A percentile compares a stretch with the other conserved stretches of the same genome.
Conservation (phyloP, 768 basidiomycete genomes). For the Amanita rubescens region DNA sequence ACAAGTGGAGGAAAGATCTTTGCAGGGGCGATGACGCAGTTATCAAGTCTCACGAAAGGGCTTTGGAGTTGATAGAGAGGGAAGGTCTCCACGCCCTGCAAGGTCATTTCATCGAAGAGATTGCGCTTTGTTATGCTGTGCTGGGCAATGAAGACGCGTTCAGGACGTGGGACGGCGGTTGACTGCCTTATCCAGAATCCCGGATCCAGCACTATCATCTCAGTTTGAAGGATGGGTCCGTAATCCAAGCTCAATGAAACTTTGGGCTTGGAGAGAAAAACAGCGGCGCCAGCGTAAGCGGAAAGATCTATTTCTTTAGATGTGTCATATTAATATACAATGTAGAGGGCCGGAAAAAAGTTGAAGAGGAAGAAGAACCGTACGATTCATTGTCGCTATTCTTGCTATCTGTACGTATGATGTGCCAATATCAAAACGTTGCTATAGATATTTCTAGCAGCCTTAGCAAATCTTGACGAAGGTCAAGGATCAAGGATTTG, state of each 20-base stretch:
- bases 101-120: constrained; percentile 34
- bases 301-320: too few relatives aligned
- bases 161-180: constrained; percentile 27
- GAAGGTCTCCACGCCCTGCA: constrained; percentile 36
- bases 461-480: too few relatives aligned
- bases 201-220: constrained; percentile 20
- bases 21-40: constrained; percentile 33
- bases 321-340: too few relatives aligned
- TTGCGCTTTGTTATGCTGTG: constrained; percentile 33
- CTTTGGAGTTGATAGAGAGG: constrained; percentile 31
- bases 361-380: too few relatives aligned
- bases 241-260: constrained; percentile 23
- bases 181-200: constrained; percentile 18
- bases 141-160: constrained; percentile 32
- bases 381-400: neutral
- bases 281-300: too few relatives aligned
- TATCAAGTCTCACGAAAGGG: constrained; percentile 29
- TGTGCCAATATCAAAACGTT: too few relatives aligned
- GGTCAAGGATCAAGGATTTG: too few relatives aligned
- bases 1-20: constrained; percentile 36
- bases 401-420: too few relatives aligned
- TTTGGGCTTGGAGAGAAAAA: constrained; percentile 39
- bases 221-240: constrained; percentile 24
- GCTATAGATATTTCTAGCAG: too few relatives aligned
- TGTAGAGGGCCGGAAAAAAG: too few relatives aligned